Conservation (phyloP, 805 yeast genomes). For the Candida gorgasii region DNA sequence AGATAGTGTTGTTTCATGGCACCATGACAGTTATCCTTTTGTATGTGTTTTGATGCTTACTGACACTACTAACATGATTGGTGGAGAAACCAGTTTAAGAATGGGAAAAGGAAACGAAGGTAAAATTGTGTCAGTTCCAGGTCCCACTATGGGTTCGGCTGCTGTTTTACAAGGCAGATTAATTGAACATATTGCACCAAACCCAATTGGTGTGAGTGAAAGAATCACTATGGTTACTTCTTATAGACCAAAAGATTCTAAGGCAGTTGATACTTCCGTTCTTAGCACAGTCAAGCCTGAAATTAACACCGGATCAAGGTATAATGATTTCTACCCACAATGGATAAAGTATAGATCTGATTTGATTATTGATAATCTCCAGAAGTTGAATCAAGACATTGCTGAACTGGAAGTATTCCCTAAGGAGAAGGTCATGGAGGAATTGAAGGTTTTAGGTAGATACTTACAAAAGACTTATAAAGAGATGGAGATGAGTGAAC, state of each 20-base stretch:
- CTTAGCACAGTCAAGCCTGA: constrained; percentile 42
- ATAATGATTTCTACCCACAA: constrained; percentile 36
- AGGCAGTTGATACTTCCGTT: constrained; percentile 29
- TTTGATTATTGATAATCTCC: constrained; percentile 26
- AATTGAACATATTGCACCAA: constrained; percentile 43
- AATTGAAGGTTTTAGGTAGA: constrained; percentile 23
- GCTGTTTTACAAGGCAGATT: constrained; percentile 41
- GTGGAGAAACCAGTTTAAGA: constrained; percentile 59
- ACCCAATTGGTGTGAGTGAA: constrained; percentile 34
- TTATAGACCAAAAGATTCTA: constrained; percentile 34
- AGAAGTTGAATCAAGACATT: constrained; percentile 18
- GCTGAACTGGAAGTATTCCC: constrained; percentile 22
- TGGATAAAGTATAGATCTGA: constrained; percentile 36
- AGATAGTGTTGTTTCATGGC: constrained; percentile 65
- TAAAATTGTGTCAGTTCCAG: constrained; percentile 22
- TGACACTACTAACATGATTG: constrained; percentile 58
- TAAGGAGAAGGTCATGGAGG: constrained; percentile 23
- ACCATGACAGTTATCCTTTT: constrained; percentile 61
- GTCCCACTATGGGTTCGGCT: constrained; percentile 38
- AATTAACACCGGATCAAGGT: constrained; percentile 34
- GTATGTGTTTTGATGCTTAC: constrained; percentile 65
- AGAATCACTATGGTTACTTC: constrained; percentile 46
- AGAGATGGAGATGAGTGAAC: constrained; percentile 27
- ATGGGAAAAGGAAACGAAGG: constrained; percentile 36
- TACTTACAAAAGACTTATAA: constrained; percentile 25